Conservation (phyloP, 305 asterid genomes). For the Fraxinus sp. region DNA sequence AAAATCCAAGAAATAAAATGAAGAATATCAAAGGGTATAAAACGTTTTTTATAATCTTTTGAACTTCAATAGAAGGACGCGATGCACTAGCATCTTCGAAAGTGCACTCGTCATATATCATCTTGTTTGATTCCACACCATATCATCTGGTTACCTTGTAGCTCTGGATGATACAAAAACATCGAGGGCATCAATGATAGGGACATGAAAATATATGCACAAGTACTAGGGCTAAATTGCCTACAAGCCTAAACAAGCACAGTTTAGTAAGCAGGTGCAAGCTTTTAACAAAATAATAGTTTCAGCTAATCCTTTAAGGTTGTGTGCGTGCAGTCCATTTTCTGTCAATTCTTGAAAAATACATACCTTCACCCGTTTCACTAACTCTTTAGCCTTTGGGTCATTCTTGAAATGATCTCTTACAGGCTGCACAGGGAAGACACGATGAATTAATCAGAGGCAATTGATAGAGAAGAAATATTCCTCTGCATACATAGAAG, state of each 20-base stretch:
- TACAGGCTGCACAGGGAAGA: constrained; percentile 60
- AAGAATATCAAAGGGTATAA: background rate
- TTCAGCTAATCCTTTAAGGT: background rate
- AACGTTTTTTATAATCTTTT: background rate
- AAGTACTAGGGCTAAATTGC: background rate
- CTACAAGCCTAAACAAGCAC: background rate
- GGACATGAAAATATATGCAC: background rate
- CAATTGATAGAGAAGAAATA: background rate
- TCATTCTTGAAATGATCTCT: constrained; percentile 76
- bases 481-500: background rate
- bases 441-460: constrained; percentile 18
- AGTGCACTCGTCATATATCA: background rate
- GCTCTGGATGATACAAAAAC: constrained; percentile 36
- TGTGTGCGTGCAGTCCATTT: background rate
- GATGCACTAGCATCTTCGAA: background rate
- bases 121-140: constrained; percentile 5
- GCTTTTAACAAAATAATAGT: background rate
- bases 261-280: background rate
- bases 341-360: background rate
- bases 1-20: background rate
- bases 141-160: constrained; percentile 56
- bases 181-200: background rate
- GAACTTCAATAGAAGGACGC: background rate
- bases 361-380: constrained; percentile 75
- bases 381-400: constrained; percentile 64